Evolutionary conservation across 306 rosid genomes (phyloP), one percentile per base, ranked within the genome.

Genomic region (Cicer cuneatum): DNA sequence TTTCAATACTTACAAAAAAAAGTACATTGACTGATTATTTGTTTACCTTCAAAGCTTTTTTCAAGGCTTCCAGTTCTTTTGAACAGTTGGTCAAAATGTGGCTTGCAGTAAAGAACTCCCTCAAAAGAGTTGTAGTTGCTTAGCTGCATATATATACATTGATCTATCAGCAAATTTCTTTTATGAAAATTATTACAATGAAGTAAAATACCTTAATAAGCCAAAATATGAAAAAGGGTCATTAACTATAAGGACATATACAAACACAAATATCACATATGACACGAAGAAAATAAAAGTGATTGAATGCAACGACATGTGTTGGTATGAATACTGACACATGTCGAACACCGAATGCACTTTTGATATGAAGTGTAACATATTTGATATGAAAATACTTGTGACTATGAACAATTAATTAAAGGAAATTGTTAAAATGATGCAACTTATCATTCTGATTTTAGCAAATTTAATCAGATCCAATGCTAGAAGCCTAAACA

Each of bases 61-160:
- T 94, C 98, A 73, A 94, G 98, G 82, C 97, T 94, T 33, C 98
- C 98, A 43, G 98, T 94, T 86, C 98, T 94, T 81, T 94, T 94
- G 77, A 94, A 91, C 77, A 87, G 80, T 79, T 94, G 98, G 52
- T 94, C 98, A 39, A 91, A 94, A 83, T 94, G 98, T 61, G 98
- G 98, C 85, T 76, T 85, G 89, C 98, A 94, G 70, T 94, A 94
- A 52, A 91, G 93, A 24, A 94, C 98, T 71, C 98, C 98, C 88
- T 94, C 98, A 77, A 91, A 94, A 69, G 98, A 94, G 65, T 94
- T 94, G 93, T 94, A 94, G 86, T 92, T 94, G 87, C 98, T 89
- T 54, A 94, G 97, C 98, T 94, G 98, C 83, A 87, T 35, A 24
- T 24, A 24, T 29, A 56, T 60, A 61, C 69, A 69, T 58, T 45